Evolutionary conservation across 345 rosid species (phyloP).

Genomic region (Eucalyptus polybractea): DNA sequence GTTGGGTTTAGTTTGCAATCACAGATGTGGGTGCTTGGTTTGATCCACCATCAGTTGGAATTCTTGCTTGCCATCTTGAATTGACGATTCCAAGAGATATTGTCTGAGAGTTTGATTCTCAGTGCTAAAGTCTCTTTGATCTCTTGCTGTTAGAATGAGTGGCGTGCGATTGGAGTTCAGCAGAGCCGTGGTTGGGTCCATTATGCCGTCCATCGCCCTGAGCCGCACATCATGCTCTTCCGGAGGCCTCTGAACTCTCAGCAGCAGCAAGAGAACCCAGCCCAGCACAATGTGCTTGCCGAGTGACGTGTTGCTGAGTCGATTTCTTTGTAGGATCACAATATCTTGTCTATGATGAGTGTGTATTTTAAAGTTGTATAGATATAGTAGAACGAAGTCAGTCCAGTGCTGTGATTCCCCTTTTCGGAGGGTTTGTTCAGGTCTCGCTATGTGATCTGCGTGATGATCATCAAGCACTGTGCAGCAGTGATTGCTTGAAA

Average conservation of each 20-base stretch:
- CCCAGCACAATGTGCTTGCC: slow-evolving; percentile 25
- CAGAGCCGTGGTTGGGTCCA: slow-evolving; percentile 98
- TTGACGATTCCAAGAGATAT: background rate
- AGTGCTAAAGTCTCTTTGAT: background rate
- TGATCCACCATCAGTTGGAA: background rate
- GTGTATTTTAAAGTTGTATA: background rate
- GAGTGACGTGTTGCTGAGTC: slow-evolving; percentile 14
- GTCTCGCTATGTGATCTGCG: background rate
- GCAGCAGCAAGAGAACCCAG: slow-evolving; percentile 79
- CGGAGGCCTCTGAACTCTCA: slow-evolving; percentile 81
- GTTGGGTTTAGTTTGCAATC: background rate
- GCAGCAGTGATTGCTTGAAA: background rate
- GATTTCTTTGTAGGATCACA: background rate
- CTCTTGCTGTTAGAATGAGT: slow-evolving; percentile 37
- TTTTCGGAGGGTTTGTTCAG: background rate
- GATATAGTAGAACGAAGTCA: background rate
- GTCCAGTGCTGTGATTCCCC: background rate
- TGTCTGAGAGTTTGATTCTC: background rate
- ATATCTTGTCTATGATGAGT: background rate
- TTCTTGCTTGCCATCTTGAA: background rate
- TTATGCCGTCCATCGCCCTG: slow-evolving; percentile 90
- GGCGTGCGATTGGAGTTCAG: slow-evolving; percentile 95
- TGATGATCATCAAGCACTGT: background rate
- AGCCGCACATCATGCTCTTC: slow-evolving; percentile 98
- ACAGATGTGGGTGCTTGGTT: background rate